Evolutionary conservation across 2,329 filamentous ascomycete genomes (phyloP), one percentile per base, ranked within the genome.

Genomic region (Endoconidiophora laricicola): DNA sequence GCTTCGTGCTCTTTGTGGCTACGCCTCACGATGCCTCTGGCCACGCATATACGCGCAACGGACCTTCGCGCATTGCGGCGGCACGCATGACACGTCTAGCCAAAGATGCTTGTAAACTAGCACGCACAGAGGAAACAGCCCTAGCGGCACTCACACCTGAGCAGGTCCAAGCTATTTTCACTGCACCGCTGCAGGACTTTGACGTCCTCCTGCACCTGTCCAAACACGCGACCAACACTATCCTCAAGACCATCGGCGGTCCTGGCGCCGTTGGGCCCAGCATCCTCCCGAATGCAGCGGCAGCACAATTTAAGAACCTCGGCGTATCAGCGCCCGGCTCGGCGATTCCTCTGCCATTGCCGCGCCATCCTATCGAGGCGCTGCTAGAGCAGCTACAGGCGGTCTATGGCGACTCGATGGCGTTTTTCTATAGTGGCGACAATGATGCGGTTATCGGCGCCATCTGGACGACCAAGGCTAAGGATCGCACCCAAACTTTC

Each of bases 151-250:
- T 69, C 29, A 63, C 67, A 1, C 38, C 43, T 20, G 38, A 50
- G 6, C 44, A 54, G 12, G 57, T 62, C 2, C 38, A 56, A 2
- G 53, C 56, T 23, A 70, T 96, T 6, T 96, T 96, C 65, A 69
- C 74, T n/a, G 71, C 82, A 2, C 76, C 81, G 0, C 69, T 86
- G 4, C 64, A 65, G 7, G 87, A 94, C 56, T 98, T 88, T 62
- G 86, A 96, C 61, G 81, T 96, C 55, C 67, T 90, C n/a, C 69
- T 98, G 49, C 76, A 81, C 59, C 68, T 96, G 18, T 74, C 76
- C 14, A 56, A 71, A 29, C 78, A 74, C 56, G 67, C 67, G 46
- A 61, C 74, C 42, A 68, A 68, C 59, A 55, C 60, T 55, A 58
- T 69, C 24, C 52, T 64, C 57, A 60, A 64, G 57, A 66, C 67